Evolutionary conservation across 73 alveolate species (phyloP).

Genomic region (Stentor coeruleus): DNA sequence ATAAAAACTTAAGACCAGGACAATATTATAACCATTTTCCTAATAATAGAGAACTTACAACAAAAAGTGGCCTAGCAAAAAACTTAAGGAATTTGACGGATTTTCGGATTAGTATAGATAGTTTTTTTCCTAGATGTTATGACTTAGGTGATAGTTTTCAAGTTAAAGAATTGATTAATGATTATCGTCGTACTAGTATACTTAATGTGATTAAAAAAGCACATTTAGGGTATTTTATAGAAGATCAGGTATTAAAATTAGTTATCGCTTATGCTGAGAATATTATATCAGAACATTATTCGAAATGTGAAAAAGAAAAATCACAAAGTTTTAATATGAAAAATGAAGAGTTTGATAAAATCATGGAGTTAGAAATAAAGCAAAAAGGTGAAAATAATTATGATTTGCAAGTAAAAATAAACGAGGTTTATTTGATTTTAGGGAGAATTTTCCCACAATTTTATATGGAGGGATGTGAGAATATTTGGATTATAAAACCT

Average conservation of each 20-base stretch:
- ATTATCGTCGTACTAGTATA: conserved; percentile 40
- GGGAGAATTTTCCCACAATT: conserved; percentile 31
- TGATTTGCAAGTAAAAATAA: no score
- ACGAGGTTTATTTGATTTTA: no score
- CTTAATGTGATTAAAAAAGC: conserved; percentile 42
- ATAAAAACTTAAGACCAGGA: conserved; percentile 40
- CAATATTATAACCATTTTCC: conserved; percentile 52
- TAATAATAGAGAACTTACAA: conserved; percentile 52
- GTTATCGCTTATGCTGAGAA: background rate
- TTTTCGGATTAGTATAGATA: conserved; percentile 24
- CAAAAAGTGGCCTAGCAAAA: conserved; percentile 51
- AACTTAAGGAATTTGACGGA: conserved; percentile 31
- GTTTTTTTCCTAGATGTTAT: conserved; percentile 52
- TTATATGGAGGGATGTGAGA: conserved; percentile 53
- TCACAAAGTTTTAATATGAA: no score
- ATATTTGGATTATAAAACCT: conserved; percentile 91
- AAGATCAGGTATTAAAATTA: background rate
- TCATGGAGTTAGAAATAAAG: conserved; percentile 1
- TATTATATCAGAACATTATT: background rate
- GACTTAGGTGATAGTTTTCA: conserved; percentile 42
- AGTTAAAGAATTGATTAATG: conserved; percentile 41
- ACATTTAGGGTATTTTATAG: background rate
- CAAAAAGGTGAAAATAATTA: no score
- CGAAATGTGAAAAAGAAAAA: background rate
- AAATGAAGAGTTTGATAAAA: conserved; percentile 28